Percentiles rank a stretch among this genome's conserved stretches.
Conservation (phyloP, 2,329 filamentous ascomycete species). For the Alternaria rosae region DNA sequence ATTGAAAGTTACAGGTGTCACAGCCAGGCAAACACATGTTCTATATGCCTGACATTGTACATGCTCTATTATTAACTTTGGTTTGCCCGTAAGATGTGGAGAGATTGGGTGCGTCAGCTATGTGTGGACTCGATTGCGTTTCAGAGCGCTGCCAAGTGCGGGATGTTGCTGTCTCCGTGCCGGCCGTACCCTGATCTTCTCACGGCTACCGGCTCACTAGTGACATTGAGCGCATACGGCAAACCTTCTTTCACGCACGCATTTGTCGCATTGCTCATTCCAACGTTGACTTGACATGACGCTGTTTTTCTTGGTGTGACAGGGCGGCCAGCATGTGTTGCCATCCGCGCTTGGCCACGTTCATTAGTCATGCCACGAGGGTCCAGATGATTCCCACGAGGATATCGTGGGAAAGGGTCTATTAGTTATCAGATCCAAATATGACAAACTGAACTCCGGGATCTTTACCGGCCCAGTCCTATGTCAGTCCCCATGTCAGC, state of each 20-base stretch:
- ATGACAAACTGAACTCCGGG: background rate
- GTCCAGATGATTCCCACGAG: constrained; percentile 1
- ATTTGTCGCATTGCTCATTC: background rate
- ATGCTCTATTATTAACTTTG: background rate
- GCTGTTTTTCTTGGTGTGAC: background rate
- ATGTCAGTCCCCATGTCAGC: background rate
- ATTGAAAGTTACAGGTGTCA: too few relatives aligned
- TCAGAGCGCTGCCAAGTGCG: constrained; percentile 1
- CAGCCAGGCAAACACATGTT: background rate
- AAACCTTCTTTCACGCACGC: background rate
- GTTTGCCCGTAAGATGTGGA: background rate
- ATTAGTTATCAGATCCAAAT: background rate
- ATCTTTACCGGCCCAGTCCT: background rate
- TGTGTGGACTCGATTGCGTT: background rate
- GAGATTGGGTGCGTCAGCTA: background rate
- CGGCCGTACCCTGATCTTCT: background rate
- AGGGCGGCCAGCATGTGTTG: background rate
- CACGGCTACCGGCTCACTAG: constrained; percentile 2
- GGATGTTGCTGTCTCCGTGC: background rate
- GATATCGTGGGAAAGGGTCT: background rate
- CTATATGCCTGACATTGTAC: background rate
- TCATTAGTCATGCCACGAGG: background rate
- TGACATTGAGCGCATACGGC: background rate
- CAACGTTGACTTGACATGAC: background rate
- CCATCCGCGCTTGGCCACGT: background rate